Percentiles rank a stretch among this genome's conserved stretches.
Conservation (phyloP, 306 rosid genomes). For the Malus sylvestris region DNA sequence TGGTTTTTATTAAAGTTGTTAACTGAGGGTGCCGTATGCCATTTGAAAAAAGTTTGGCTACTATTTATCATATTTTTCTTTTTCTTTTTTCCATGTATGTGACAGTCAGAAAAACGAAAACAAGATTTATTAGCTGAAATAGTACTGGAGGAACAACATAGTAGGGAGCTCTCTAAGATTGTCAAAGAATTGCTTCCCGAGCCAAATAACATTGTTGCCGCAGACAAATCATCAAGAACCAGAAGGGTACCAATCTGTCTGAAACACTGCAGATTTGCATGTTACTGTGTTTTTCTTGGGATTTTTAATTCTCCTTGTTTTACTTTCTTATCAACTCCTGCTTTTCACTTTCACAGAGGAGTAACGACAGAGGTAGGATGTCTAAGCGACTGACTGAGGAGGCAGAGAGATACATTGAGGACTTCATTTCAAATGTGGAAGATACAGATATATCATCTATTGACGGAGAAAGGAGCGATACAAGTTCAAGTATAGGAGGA, state of each 20-base stretch:
- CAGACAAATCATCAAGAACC: constrained; percentile 39
- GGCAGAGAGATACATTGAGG: constrained; percentile 88
- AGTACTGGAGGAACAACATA: constrained; percentile 73
- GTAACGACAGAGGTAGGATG: constrained; percentile 67
- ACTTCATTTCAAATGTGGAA: constrained; percentile 90
- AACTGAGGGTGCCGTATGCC: background rate
- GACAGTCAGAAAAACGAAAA: constrained; percentile 78
- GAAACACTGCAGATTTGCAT: constrained; percentile 7
- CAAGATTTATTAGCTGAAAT: constrained; percentile 75
- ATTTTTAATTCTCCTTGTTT: background rate
- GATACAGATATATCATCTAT: constrained; percentile 91
- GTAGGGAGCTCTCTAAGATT: constrained; percentile 61
- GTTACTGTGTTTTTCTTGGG: background rate
- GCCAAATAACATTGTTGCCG: constrained; percentile 24
- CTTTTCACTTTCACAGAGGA: constrained; percentile 43
- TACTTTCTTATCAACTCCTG: background rate
- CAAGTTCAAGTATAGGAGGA: constrained; percentile 86
- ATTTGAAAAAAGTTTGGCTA: background rate
- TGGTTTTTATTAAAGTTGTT: background rate
- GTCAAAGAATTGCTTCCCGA: constrained; percentile 61
- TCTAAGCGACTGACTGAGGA: constrained; percentile 76
- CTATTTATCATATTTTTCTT: background rate
- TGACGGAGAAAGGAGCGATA: constrained; percentile 94
- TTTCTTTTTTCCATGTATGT: background rate
- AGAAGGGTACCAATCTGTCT: constrained; percentile 52